Conservation (phyloP, 306 rosid genomes). For the Cicer judaicum region DNA sequence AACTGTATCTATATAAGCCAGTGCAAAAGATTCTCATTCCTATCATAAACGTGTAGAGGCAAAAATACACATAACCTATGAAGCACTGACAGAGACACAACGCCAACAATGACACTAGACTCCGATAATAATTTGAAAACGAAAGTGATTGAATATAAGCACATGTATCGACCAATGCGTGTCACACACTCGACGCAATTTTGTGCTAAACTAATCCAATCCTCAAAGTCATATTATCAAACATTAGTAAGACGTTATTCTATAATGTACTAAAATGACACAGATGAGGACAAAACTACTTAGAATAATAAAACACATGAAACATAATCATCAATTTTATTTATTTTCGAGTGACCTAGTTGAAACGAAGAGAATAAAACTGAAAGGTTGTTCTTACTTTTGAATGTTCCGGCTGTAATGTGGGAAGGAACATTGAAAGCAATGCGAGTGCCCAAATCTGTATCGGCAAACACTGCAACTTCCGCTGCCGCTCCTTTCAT, state of each 20-base stretch:
- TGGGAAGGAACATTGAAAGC: constrained; percentile 61
- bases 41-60: constrained; percentile 23
- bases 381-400: constrained; percentile 48
- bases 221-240: neutral
- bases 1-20: neutral
- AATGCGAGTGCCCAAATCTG: constrained; percentile 74
- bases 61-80: neutral
- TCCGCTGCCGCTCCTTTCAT: constrained; percentile 37
- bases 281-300: neutral
- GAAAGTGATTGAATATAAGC: neutral
- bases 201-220: neutral
- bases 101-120: neutral
- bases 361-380: constrained; percentile 2
- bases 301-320: neutral
- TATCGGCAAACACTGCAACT: constrained; percentile 68
- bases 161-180: neutral
- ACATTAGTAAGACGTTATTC: no score
- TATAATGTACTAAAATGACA: no score
- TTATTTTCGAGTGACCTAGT: no score
- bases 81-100: neutral
- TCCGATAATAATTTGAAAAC: neutral
- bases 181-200: neutral
- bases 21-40: constrained; percentile 23
- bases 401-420: constrained; percentile 62
- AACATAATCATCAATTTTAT: no score